These are phyloP conservation scores for Quercus berberidifolia DNA, from an alignment of 306 rosid species.

Conservation along the genomic window DNA sequence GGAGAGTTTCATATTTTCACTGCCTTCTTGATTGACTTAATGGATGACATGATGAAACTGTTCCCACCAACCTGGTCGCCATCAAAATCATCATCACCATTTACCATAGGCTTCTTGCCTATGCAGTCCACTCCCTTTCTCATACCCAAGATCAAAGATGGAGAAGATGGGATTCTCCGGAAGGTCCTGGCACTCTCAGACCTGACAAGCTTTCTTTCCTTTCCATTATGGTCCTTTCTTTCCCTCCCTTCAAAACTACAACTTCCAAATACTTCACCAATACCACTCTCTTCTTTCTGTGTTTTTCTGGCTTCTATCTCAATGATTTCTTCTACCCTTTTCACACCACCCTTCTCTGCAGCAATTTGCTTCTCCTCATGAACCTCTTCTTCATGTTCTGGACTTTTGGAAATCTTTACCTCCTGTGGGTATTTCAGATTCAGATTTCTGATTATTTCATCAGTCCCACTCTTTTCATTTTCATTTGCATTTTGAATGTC, in stretches of 20 bases:
- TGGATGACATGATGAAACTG: slow-evolving; percentile 60
- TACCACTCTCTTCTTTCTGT: slow-evolving; percentile 25
- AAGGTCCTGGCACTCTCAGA: slow-evolving; percentile 73
- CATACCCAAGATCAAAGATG: slow-evolving; percentile 72
- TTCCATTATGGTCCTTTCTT: slow-evolving; percentile 41
- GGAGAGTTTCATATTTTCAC: slow-evolving; percentile 45
- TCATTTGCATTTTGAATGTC: slow-evolving; percentile 34
- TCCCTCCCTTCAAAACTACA: slow-evolving; percentile 42
- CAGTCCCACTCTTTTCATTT: slow-evolving; percentile 25
- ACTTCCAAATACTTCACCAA: slow-evolving; percentile 33
- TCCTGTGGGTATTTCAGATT: slow-evolving; percentile 56
- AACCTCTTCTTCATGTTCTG: slow-evolving; percentile 28
- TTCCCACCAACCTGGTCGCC: slow-evolving; percentile 34
- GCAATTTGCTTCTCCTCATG: slow-evolving; percentile 27
- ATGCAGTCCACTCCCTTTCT: slow-evolving; percentile 71
- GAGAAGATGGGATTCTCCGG: slow-evolving; percentile 86
- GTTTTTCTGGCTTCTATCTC: slow-evolving; percentile 20
- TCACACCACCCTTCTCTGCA: slow-evolving; percentile 18
- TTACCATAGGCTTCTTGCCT: slow-evolving; percentile 57
- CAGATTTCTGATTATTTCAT: slow-evolving; percentile 41
- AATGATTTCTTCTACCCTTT: slow-evolving; percentile 22
- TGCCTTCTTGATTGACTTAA: slow-evolving; percentile 68
- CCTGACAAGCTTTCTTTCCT: slow-evolving; percentile 54
- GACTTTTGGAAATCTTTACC: slow-evolving; percentile 27
- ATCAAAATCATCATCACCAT: slow-evolving; percentile 35